Base-by-base conservation (phyloP, 352 stramenopile species). In the Globisporangium yorkense region DNA sequence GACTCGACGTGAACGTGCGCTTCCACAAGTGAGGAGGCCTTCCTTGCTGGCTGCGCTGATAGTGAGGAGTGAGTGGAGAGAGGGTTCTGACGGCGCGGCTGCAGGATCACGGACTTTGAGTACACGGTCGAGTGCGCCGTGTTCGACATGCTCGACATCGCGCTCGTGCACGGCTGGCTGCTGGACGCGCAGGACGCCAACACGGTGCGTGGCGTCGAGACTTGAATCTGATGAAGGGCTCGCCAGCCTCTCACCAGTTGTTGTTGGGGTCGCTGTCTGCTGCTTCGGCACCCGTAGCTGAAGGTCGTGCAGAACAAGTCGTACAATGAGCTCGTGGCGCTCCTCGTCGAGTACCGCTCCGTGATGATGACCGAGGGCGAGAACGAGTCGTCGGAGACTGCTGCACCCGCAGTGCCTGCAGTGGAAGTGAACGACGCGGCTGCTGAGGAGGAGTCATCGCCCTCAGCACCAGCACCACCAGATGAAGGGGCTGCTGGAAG, bases 291-390 rank as follows among this genome's bases (percentile, higher is more conserved):
- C 40, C 24, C 48, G 3, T 51, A 88, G 78, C 63, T 82, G 57
- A 64, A 71, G 29, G 76, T 97, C 5, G 72, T 98, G 54, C 79
- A 82, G 37, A 83, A 85, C 57, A 96, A 96, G 63, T 98, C 89
- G 47, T 99, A 99, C 79, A 99, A 99, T 76, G 92, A 99, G 58
- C 74, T 99, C 29, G 88, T 99, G 48, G 96, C 99, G 65, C 77
- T 80, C 2, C 70, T 99, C 5, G 93, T 99, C 41, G 74, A 97
- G 62, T 92, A 90, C 56, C 83, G 83, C 27, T 80, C 70, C 27
- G 68, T 92, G 48, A 73, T 78, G 40, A 77, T 84, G 76, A 91
- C 68, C 16, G 87, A 84, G 57, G 67, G 72, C 45, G 56, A 57
- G 10, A 59, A 60, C 49, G 49, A 67, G 37, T 39, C 63, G 48